Evolutionary conservation across 2,329 filamentous ascomycete species (phyloP).

Genomic region (Penicillium sp.): DNA sequence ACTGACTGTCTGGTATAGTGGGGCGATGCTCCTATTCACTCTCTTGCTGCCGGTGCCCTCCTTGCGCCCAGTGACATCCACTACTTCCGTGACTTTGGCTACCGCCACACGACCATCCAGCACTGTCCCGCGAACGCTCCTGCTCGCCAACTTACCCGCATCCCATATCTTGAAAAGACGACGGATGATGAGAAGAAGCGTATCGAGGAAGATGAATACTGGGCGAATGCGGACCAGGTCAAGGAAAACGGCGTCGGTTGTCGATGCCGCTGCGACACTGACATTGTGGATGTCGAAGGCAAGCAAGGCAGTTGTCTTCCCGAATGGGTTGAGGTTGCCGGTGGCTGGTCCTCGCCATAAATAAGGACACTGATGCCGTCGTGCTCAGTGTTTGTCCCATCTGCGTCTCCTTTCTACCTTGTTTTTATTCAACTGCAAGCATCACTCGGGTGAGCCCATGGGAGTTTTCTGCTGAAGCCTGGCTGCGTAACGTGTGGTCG

Average conservation of each 20-base stretch:
- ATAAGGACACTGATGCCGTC: conserved; percentile 10
- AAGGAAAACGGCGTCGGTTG: conserved; percentile 97
- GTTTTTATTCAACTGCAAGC: conserved; percentile 35
- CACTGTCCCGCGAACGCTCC: conserved; percentile 97
- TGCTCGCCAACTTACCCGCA: conserved; percentile 76
- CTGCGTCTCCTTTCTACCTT: conserved; percentile 30
- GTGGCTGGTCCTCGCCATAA: conserved; percentile 76
- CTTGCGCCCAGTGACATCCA: conserved; percentile 83
- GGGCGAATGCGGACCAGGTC: conserved; percentile 81
- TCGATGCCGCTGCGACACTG: conserved; percentile 93
- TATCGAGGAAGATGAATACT: conserved; percentile 92
- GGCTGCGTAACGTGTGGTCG: conserved; percentile 35
- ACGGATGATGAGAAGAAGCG: conserved; percentile 80
- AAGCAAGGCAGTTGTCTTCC: conserved; percentile 94
- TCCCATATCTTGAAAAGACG: conserved; percentile 79
- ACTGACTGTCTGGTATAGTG: conserved; percentile 62
- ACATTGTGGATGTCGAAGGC: conserved; percentile 95
- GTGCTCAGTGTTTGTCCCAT: conserved; percentile 26
- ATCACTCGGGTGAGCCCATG: conserved; percentile 34
- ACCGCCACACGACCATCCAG: conserved; percentile 97
- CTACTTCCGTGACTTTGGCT: conserved; percentile 98
- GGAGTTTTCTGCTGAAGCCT: conserved; percentile 36
- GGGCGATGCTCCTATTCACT: conserved; percentile 98
- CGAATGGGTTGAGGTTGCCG: conserved; percentile 96
- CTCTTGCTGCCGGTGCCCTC: conserved; percentile 87